These are phyloP conservation scores for Zygosaccharomyces rouxii DNA, from an alignment of 805 yeast species.

Conservation along the genomic window DNA sequence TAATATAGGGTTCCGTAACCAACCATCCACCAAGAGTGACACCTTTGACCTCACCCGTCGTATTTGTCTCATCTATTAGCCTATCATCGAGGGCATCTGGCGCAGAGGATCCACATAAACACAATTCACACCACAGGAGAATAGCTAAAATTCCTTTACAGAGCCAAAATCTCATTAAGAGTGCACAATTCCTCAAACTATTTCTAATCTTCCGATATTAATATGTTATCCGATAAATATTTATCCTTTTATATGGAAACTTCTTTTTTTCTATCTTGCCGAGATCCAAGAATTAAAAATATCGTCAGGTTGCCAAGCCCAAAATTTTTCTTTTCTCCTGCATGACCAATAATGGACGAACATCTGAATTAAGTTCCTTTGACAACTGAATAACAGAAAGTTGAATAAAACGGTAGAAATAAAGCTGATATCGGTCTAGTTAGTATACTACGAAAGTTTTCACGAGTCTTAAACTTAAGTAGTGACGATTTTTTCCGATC, in stretches of 20 bases:
- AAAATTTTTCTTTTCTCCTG: neutral
- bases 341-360: neutral
- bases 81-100: conserved; percentile 3
- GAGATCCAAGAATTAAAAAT: neutral
- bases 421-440: neutral
- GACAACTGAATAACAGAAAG: neutral
- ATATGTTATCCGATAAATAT: no score
- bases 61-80: conserved; percentile 1
- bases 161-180: neutral
- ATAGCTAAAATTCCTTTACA: neutral
- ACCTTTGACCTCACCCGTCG: conserved; percentile 32
- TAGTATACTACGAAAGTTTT: neutral
- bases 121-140: neutral
- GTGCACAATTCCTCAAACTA: neutral
- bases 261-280: neutral
- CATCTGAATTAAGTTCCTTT: neutral
- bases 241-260: neutral
- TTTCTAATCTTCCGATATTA: neutral
- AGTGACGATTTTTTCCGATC: neutral
- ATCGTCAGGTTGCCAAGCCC: conserved; percentile 3
- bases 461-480: neutral
- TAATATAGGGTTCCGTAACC: conserved; percentile 64
- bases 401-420: neutral
- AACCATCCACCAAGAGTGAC: conserved; percentile 71
- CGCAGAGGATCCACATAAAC: neutral